Evolutionary conservation across 768 basidiomycete species (phyloP), one percentile per base, ranked within the genome.

Genomic region (Naematelia encephala): DNA sequence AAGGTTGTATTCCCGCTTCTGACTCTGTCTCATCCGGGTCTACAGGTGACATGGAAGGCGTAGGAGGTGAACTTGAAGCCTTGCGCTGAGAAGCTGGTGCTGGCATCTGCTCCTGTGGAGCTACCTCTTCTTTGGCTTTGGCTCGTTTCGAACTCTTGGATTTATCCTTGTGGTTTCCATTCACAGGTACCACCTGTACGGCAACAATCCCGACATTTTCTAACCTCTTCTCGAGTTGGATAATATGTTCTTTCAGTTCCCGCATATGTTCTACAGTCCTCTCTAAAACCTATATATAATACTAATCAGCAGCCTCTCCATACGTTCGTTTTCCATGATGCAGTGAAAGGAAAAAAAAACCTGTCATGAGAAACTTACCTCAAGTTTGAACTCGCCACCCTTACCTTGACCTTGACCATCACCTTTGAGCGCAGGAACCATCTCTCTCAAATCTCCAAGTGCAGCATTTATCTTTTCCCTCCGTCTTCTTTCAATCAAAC

Each of bases 401-500:
- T 84, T 83, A 61, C 82, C 81, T n/a, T n/a, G n/a, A 59, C 81
- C 80, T 54, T 81, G 80, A 68, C 84, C 86, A 3, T 81, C 77
- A 14, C 76, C 68, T 0, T 67, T 70, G 26, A 74, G 54, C 27
- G 80, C 69, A 0, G 91, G 90, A 0, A 94, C 90, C 67, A 96
- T 85, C 63, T 82, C 81, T 61, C 86, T 84, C 46, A 97, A 78
- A 1, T 86, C 84, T 1, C 86, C 82, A 4, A 97, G 82, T 0
- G 92, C 90, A 52, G 90, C 87, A 72, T 98, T 98, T 64, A 98
- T 97, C 82, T 96, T 96, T 11, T 93, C 94, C 59, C 93, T 82
- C 27, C 93, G 80, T 0, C 92, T 85, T 72, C 93, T 89, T 79
- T 98, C 93, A 73, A 98, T 98, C 62, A 92, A 85, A 4, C 88